Percentiles rank a stretch among this genome's conserved stretches.
Evolutionary conservation across 1,284 basidiomycete species (phyloP).

Genomic region (Boletus sp.): DNA sequence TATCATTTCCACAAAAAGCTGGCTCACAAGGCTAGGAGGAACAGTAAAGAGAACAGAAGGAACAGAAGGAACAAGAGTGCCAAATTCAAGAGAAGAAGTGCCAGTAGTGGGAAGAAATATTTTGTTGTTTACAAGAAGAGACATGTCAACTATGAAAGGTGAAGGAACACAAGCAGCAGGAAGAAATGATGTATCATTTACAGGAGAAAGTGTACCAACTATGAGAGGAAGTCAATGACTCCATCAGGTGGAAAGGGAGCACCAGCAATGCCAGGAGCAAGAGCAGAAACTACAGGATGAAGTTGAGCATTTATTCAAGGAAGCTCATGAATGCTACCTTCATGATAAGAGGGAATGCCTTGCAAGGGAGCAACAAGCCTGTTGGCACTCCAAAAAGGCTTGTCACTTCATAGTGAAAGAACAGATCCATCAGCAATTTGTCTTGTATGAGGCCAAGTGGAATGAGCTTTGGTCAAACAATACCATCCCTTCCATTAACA

Average conservation of each 20-base stretch:
- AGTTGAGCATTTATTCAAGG: constrained; percentile 4
- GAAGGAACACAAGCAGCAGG: no score
- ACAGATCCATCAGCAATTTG: constrained; percentile 17
- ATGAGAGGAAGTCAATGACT: not conserved
- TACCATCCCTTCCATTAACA: constrained; percentile 27
- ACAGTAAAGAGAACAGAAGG: constrained; percentile 2
- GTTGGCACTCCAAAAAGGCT: constrained; percentile 17
- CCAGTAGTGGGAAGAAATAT: constrained; percentile 11
- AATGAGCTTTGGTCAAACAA: no score
- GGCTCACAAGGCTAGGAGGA: constrained; percentile 17
- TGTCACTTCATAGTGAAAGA: constrained; percentile 13
- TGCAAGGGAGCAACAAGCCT: constrained; percentile 21
- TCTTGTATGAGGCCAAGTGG: constrained; percentile 43
- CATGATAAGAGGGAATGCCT: constrained; percentile 18
- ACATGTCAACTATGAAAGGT: no score
- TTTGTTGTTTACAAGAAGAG: no score
- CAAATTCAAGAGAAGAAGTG: constrained; percentile 13
- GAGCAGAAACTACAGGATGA: constrained; percentile 12
- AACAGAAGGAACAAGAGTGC: constrained; percentile 7
- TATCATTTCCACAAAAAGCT: constrained; percentile 14
- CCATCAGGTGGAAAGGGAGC: not conserved
- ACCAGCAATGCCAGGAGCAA: constrained; percentile 3
- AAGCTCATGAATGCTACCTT: constrained; percentile 2
- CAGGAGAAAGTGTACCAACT: constrained; percentile 1
- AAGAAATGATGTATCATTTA: not conserved